Evolutionary conservation across 2,329 filamentous ascomycete genomes (phyloP).

Genomic region (Fusarium sp.): DNA sequence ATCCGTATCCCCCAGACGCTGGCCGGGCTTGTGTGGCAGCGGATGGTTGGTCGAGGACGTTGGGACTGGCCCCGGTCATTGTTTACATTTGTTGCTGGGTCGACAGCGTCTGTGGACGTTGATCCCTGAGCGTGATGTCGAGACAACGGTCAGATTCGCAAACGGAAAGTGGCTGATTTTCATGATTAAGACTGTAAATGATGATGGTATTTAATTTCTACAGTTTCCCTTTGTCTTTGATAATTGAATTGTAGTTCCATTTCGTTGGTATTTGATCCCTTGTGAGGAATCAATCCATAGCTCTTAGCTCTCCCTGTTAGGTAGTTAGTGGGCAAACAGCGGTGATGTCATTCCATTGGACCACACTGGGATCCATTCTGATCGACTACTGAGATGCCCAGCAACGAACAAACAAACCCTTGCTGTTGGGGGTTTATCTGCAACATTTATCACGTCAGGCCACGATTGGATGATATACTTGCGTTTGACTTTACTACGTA

Average conservation of each 20-base stretch:
- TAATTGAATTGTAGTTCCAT: not conserved
- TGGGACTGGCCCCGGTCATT: constrained; percentile 39
- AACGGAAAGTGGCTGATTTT: constrained; percentile 11
- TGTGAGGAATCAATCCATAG: not conserved
- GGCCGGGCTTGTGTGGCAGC: constrained; percentile 37
- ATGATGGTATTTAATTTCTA: not conserved
- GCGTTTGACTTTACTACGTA: not conserved
- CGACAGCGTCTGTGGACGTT: constrained; percentile 35
- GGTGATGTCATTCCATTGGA: constrained; percentile 36
- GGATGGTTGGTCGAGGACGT: constrained; percentile 44
- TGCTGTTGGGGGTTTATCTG: constrained; percentile 5
- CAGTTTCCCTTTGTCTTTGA: constrained; percentile 7
- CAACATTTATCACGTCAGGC: not conserved
- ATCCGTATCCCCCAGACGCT: not conserved
- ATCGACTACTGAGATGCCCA: constrained; percentile 14
- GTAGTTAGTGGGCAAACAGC: not conserved
- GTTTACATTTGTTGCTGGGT: constrained; percentile 50
- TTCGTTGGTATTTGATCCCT: constrained; percentile 20
- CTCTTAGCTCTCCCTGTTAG: not conserved
- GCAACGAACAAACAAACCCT: constrained; percentile 5
- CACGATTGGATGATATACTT: not conserved
- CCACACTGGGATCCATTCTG: not conserved
- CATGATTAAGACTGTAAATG: not conserved
- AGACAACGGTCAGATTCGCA: constrained; percentile 22
- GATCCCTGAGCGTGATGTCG: constrained; percentile 21